phyloP scores from a whole-genome alignment of 352 stramenopile genomes.

The Pythium utonaiense region DNA sequence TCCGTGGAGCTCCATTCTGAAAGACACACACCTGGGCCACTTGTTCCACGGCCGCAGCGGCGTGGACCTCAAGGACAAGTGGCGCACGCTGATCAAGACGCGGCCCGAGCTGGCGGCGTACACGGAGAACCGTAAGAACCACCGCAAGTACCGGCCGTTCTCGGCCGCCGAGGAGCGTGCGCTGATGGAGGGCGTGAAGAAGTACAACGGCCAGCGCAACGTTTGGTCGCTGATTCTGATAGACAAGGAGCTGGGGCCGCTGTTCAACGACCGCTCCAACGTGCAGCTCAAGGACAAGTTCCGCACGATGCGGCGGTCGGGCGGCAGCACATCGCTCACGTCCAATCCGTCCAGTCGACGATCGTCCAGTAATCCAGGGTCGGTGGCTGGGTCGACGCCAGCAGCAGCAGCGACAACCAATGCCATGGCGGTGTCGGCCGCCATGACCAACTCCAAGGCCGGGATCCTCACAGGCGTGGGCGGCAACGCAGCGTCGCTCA shows the following conservation, averaged over 20 bases:
- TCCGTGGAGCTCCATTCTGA: conserved; percentile 77
- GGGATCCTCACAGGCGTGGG: neutral
- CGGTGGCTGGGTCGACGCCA: conserved; percentile 3
- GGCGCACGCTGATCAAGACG: conserved; percentile 79
- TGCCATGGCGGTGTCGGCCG: neutral
- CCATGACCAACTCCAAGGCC: conserved; percentile 10
- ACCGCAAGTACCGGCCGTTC: conserved; percentile 82
- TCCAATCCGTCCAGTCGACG: conserved; percentile 45
- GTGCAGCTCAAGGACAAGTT: conserved; percentile 87
- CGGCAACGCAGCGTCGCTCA: neutral
- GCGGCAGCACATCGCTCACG: conserved; percentile 37
- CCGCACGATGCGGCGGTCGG: conserved; percentile 68
- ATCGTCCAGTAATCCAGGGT: conserved; percentile 26
- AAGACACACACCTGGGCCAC: conserved; percentile 65
- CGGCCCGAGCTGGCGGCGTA: conserved; percentile 68
- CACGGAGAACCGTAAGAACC: conserved; percentile 85
- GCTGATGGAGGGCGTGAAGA: conserved; percentile 86
- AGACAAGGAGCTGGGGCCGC: conserved; percentile 70
- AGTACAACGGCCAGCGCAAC: conserved; percentile 81
- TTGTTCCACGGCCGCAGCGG: conserved; percentile 76
- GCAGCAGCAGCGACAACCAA: conserved; percentile 5
- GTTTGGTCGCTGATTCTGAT: conserved; percentile 83
- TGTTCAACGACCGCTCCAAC: conserved; percentile 82
- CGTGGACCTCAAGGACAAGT: conserved; percentile 84
- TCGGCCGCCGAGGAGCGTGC: conserved; percentile 67